Conservation (phyloP, 2,329 filamentous ascomycete genomes). For the Colletotrichum zoysiae region DNA sequence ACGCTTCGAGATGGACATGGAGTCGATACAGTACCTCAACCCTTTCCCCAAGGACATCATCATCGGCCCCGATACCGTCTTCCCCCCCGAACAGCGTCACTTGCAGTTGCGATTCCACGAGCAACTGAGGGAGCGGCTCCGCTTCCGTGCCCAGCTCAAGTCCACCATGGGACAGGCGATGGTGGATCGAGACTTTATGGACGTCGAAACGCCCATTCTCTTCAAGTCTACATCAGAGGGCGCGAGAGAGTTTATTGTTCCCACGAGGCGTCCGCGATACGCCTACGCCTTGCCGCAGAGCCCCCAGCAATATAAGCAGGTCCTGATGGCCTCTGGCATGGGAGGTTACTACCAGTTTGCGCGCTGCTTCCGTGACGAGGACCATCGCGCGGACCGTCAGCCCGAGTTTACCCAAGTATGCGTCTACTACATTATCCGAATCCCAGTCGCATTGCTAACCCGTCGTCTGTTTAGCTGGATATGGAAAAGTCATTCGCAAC, state of each 20-base stretch:
- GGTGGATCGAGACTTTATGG: slow-evolving; percentile 71
- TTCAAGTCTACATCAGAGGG: slow-evolving; percentile 99
- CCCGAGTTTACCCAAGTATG: slow-evolving; percentile 92
- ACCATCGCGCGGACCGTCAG: slow-evolving; percentile 90
- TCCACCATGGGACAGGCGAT: slow-evolving; percentile 67
- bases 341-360: slow-evolving; percentile 91
- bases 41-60: slow-evolving; percentile 81
- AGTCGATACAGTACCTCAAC: slow-evolving; percentile 76
- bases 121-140: slow-evolving; percentile 75
- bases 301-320: slow-evolving; percentile 98
- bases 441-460: not conserved
- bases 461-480: slow-evolving; percentile 73
- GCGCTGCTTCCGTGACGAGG: slow-evolving; percentile 94
- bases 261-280: slow-evolving; percentile 79
- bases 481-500: slow-evolving; percentile 91
- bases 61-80: slow-evolving; percentile 79
- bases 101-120: slow-evolving; percentile 84
- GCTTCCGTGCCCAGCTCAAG: slow-evolving; percentile 74
- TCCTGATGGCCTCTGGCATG: slow-evolving; percentile 92
- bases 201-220: slow-evolving; percentile 92
- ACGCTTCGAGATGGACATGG: slow-evolving; percentile 70
- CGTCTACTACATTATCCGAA: not conserved
- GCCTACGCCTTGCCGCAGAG: slow-evolving; percentile 96
- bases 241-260: slow-evolving; percentile 93
- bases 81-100: slow-evolving; percentile 81